Evolutionary conservation across 1,284 basidiomycete species (phyloP), one percentile per base, ranked within the genome.

Genomic region (Neolentinus lepideus): DNA sequence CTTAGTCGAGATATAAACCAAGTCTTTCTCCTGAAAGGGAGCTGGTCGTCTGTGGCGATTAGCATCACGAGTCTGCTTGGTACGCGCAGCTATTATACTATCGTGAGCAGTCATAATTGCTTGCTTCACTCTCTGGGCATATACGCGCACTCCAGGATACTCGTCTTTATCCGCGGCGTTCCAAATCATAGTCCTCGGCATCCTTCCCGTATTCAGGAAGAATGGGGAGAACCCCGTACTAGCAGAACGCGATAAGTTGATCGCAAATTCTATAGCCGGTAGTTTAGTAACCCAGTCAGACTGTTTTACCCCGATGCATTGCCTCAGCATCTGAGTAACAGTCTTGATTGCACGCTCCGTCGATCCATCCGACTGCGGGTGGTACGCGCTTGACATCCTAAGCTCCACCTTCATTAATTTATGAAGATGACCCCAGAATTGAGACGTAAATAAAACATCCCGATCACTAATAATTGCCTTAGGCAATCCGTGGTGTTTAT

Each of bases 371-470:
- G 62, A 73, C 54, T 80, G 61, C 0, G 76, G 77, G 54, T 79
- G 76, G 51, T 71, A 80, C 0, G 72, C 61, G 1, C 71, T 72
- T 0, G 72, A 78, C 69, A 80, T 69, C 1, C 61, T 57, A 0
- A 77, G 60, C 47, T 73, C 63, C 8, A 67, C 63, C 0, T 71
- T 67, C 0, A 71, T 61, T 0, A 75, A 59, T 21, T 61, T 52
- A 54, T 73, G 61, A 0, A 79, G 57, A 1, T 67, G 55, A 6
- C 59, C 65, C 76, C 78, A 81, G 58, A 79, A 72, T 21, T 52
- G 33, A n/a, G 68, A 64, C 0, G 73, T 74, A 58, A 79, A 80
- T 3, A 73, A 58, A 0, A 66, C 60, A 56, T 79, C 75, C 2
- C 72, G 61, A 56, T 79, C 71, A 24, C 68, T 71, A 3, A 78